Evolutionary conservation across 2,329 filamentous ascomycete genomes (phyloP).

Genomic region (Rutstroemia sydowiana): DNA sequence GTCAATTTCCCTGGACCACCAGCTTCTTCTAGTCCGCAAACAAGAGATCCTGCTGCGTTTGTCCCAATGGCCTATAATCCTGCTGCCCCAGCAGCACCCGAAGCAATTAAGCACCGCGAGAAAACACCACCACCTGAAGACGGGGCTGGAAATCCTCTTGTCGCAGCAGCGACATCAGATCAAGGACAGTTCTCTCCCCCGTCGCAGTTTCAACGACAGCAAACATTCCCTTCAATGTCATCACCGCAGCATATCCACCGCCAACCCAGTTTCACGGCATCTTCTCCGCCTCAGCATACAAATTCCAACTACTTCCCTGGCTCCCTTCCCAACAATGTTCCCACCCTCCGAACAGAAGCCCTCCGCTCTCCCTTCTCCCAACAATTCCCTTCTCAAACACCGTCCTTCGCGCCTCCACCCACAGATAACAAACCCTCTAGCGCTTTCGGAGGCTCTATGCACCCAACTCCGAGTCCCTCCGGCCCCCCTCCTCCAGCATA

Average conservation of each 20-base stretch:
- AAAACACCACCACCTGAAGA: slow-evolving; percentile 74
- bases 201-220: slow-evolving; percentile 32
- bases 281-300: slow-evolving; percentile 1
- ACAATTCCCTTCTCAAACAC: slow-evolving; percentile 10
- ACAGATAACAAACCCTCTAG: slow-evolving; percentile 3
- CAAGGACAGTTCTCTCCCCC: slow-evolving; percentile 47
- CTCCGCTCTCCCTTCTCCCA: slow-evolving; percentile 15
- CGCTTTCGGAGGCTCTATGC: not conserved
- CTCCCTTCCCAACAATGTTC: slow-evolving; percentile 24
- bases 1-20: slow-evolving; percentile 25
- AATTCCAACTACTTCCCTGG: slow-evolving; percentile 33
- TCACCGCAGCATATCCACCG: slow-evolving; percentile 13
- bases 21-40: slow-evolving; percentile 31
- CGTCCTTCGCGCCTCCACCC: slow-evolving; percentile 18
- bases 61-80: slow-evolving; percentile 70
- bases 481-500: slow-evolving; percentile 13
- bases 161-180: slow-evolving; percentile 50
- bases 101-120: slow-evolving; percentile 64
- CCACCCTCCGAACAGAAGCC: too few relatives aligned
- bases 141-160: slow-evolving; percentile 50
- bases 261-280: not conserved
- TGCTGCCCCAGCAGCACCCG: slow-evolving; percentile 67
- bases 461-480: slow-evolving; percentile 3
- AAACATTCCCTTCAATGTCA: slow-evolving; percentile 8
- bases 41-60: slow-evolving; percentile 32